Percentiles rank a stretch among this genome's conserved stretches.
Evolutionary conservation across 352 stramenopile genomes (phyloP).

Genomic region (Phytopythium sindhum): DNA sequence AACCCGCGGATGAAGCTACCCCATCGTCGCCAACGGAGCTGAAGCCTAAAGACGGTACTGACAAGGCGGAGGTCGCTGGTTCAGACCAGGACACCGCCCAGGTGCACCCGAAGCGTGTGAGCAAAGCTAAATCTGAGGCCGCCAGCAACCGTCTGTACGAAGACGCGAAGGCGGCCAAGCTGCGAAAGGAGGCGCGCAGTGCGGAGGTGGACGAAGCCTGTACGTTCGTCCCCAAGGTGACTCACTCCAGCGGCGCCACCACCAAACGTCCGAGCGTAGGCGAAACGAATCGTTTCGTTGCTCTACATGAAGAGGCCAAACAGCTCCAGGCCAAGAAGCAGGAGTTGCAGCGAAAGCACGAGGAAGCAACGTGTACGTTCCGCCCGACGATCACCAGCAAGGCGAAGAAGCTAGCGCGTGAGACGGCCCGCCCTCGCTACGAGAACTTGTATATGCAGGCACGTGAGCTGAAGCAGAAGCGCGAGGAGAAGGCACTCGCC

Average conservation of each 20-base stretch:
- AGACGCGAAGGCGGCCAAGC: constrained; percentile 52
- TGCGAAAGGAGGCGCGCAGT: constrained; percentile 49
- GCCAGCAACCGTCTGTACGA: constrained; percentile 61
- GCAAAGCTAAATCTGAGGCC: constrained; percentile 42
- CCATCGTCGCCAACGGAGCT: not conserved
- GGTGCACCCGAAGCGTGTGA: constrained; percentile 54
- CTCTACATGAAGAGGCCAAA: constrained; percentile 56
- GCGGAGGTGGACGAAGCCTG: constrained; percentile 50
- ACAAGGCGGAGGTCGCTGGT: not conserved
- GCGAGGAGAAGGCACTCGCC: constrained; percentile 65
- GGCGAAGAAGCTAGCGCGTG: constrained; percentile 45
- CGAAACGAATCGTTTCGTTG: constrained; percentile 32
- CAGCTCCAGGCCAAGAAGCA: constrained; percentile 50
- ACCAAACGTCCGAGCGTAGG: constrained; percentile 34
- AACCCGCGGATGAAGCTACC: not conserved
- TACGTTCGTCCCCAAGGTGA: constrained; percentile 59
- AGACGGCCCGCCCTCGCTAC: constrained; percentile 39
- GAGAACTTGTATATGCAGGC: constrained; percentile 78
- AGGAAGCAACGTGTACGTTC: constrained; percentile 57
- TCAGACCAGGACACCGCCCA: constrained; percentile 8
- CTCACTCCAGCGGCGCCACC: constrained; percentile 12
- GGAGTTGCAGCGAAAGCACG: constrained; percentile 46
- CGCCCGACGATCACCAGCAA: constrained; percentile 64
- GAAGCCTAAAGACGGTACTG: too few relatives aligned
- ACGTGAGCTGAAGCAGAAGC: constrained; percentile 59